Base-by-base conservation (phyloP, 345 rosid species). In the Nasturtium officinale region DNA sequence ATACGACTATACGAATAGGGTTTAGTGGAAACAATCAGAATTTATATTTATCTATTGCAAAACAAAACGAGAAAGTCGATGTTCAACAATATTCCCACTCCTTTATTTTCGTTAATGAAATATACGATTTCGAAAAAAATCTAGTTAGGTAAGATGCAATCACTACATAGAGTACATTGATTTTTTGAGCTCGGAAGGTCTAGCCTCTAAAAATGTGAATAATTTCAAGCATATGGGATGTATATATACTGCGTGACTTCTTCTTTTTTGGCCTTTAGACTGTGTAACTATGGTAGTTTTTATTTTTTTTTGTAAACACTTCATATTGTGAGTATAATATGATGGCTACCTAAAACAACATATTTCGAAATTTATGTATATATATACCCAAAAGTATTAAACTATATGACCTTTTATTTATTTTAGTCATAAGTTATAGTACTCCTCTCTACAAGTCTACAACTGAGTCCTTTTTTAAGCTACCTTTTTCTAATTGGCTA, bases 21-120 rank as follows among this genome's bases (percentile, higher is more conserved):
- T 59, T 51, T 38, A 29, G 46, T 21, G n/a, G 20, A 60, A 52
- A 60, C 30, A 30, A 8, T 38, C 43, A 38, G 13, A 11, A 42
- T 40, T 33, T 32, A 21, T 15, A 10, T 21, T 73, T 46, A 28
- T 63, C 20, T 47, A 51, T 50, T 38, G 55, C 47, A n/a, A 38
- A 28, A 59, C 17, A 48, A 65, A 56, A 56, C 3, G 37, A 58
- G 72, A 66, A 74, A 74, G 65, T 55, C 42, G 10, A 25, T 46
- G 35, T 65, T 47, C 67, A 58, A 48, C 67, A 66, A 74, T 74
- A 66, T 74, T 20, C 50, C n/a, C n/a, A 48, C 35, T 66, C 67
- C 72, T 74, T 57, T 65, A 28, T 38, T 66, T 66, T 66, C 29
- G 67, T 58, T 48, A 29, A n/a, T 18, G 26, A 58, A 8, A 48